Evolutionary conservation across 148 eudicot species (phyloP).

Genomic region (Fagopyrum tataricum): DNA sequence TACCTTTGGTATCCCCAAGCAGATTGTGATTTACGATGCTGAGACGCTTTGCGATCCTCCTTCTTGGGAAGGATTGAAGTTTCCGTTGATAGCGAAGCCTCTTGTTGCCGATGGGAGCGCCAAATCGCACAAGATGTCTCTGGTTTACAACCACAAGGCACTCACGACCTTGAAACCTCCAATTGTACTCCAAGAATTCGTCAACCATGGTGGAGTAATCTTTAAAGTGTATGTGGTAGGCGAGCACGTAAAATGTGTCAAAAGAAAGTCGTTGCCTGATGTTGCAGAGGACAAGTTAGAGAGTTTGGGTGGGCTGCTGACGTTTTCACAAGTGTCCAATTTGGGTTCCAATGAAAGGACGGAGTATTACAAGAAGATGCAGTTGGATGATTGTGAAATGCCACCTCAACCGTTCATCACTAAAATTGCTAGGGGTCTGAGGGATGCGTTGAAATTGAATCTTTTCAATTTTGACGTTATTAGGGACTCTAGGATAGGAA

Average conservation of each 20-base stretch:
- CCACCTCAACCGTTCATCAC: conserved; percentile 46
- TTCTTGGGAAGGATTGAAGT: conserved; percentile 37
- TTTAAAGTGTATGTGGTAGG: conserved; percentile 79
- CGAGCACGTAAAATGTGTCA: conserved; percentile 59
- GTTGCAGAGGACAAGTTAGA: conserved; percentile 42
- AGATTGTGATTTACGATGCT: conserved; percentile 46
- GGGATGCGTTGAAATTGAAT: conserved; percentile 41
- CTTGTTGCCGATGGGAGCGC: conserved; percentile 65
- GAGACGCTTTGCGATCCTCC: conserved; percentile 27
- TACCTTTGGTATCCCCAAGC: conserved; percentile 60
- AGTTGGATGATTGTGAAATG: conserved; percentile 50
- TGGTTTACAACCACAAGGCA: conserved; percentile 43
- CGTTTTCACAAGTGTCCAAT: conserved; percentile 74
- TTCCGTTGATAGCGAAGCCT: conserved; percentile 70
- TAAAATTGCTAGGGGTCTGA: conserved; percentile 42
- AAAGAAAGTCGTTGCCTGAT: conserved; percentile 66
- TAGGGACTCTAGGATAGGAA: conserved; percentile 50
- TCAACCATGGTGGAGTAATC: conserved; percentile 72
- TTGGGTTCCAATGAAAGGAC: conserved; percentile 31
- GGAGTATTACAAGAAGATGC: conserved; percentile 40
- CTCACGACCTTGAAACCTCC: conserved; percentile 48
- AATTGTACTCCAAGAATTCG: conserved; percentile 66
- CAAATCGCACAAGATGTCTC: conserved; percentile 63
- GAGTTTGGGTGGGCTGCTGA: conserved; percentile 32
- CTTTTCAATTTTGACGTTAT: conserved; percentile 72